These are phyloP conservation scores for Cinchona pubescens DNA, from an alignment of 257 asterid genomes.

Conservation along the genomic window DNA sequence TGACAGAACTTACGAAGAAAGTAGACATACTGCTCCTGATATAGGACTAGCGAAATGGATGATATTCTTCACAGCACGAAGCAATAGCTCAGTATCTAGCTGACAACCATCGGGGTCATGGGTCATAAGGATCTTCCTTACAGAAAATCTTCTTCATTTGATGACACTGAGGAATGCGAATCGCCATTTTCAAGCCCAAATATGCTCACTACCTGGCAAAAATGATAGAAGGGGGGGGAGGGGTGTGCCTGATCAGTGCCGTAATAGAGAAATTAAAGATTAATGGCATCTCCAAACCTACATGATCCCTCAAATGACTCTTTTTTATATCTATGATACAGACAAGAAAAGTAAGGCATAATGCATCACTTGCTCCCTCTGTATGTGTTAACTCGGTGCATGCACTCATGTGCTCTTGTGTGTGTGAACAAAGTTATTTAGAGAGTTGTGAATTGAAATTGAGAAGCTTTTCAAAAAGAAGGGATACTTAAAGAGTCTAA, in stretches of 20 bases:
- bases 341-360: not conserved
- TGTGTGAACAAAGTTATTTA: not conserved
- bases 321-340: not conserved
- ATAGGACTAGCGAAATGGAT: slow-evolving; percentile 27
- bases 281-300: not conserved
- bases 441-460: not conserved
- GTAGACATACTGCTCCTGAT: slow-evolving; percentile 27
- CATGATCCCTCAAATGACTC: not conserved
- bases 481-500: slow-evolving; percentile 22
- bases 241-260: slow-evolving; percentile 6
- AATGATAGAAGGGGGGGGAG: no score
- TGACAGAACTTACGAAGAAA: slow-evolving; percentile 3
- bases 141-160: slow-evolving; percentile 48
- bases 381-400: not conserved
- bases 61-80: slow-evolving; percentile 40
- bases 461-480: slow-evolving; percentile 17
- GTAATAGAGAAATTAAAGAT: not conserved
- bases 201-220: slow-evolving; percentile 44
- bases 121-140: slow-evolving; percentile 45
- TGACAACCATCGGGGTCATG: slow-evolving; percentile 56
- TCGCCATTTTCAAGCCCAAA: slow-evolving; percentile 16
- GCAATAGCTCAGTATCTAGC: slow-evolving; percentile 45
- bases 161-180: slow-evolving; percentile 20
- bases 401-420: not conserved
- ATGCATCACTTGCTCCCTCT: not conserved